Evolutionary conservation across 1,284 basidiomycete genomes (phyloP).

Genomic region (Melanopsichium pennsylvanicum): DNA sequence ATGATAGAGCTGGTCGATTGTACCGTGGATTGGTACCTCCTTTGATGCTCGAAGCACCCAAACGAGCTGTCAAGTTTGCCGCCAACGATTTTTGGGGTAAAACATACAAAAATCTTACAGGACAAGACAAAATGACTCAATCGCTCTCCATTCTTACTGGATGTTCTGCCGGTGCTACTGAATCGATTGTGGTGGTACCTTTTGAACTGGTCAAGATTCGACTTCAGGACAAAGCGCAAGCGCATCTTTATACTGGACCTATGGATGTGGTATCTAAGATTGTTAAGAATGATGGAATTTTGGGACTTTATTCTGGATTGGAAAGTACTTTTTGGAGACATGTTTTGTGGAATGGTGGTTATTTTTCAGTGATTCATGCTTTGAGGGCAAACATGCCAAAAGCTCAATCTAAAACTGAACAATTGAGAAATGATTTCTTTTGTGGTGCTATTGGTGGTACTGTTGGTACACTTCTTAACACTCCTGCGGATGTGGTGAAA

Average conservation of each 20-base stretch:
- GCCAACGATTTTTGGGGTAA: slow-evolving; percentile 89
- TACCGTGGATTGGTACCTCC: slow-evolving; percentile 96
- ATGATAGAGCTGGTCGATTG: slow-evolving; percentile 72
- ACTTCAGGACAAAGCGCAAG: slow-evolving; percentile 84
- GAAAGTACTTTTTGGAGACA: slow-evolving; percentile 59
- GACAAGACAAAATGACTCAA: slow-evolving; percentile 86
- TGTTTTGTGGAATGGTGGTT: slow-evolving; percentile 72
- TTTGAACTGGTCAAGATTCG: slow-evolving; percentile 95
- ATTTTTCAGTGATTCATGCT: slow-evolving; percentile 78
- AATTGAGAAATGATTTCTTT: slow-evolving; percentile 89
- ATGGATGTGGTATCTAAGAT: slow-evolving; percentile 93
- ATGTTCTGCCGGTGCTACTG: slow-evolving; percentile 91
- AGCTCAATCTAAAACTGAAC: slow-evolving; percentile 72
- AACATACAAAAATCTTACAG: slow-evolving; percentile 68
- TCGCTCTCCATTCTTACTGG: slow-evolving; percentile 86
- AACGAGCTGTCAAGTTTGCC: slow-evolving; percentile 93
- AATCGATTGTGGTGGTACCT: slow-evolving; percentile 92
- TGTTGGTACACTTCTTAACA: slow-evolving; percentile 79
- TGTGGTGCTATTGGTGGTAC: slow-evolving; percentile 90
- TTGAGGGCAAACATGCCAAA: slow-evolving; percentile 82
- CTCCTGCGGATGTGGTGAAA: slow-evolving; percentile 90
- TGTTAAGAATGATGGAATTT: slow-evolving; percentile 83
- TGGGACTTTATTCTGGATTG: slow-evolving; percentile 75
- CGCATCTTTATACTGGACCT: slow-evolving; percentile 86
- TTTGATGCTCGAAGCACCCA: slow-evolving; percentile 93